Evolutionary conservation across 1,284 basidiomycete species (phyloP).

Genomic region (Coniferiporia weirii): DNA sequence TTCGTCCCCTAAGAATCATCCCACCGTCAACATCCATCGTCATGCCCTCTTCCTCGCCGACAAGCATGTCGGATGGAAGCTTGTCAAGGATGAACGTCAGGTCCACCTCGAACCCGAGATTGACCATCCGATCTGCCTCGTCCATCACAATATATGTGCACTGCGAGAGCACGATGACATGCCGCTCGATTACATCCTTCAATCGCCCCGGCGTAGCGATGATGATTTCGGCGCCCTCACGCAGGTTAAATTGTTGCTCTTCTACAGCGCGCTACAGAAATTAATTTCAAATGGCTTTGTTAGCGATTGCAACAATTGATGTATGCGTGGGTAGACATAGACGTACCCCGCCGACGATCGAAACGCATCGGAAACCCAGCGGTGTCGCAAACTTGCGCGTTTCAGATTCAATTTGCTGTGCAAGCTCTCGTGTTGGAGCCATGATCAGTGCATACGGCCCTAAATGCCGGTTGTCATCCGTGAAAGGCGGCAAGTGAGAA

Average conservation of each 20-base stretch:
- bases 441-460: slow-evolving; percentile 93
- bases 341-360: slow-evolving; percentile 93
- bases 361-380: slow-evolving; percentile 89
- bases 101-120: slow-evolving; percentile 94
- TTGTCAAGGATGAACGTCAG: slow-evolving; percentile 94
- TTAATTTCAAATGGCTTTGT: neutral
- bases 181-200: slow-evolving; percentile 95
- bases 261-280: slow-evolving; percentile 72
- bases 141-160: slow-evolving; percentile 99
- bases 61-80: slow-evolving; percentile 81
- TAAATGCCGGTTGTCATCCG: slow-evolving; percentile 87
- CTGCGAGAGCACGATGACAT: slow-evolving; percentile 91
- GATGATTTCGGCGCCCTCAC: slow-evolving; percentile 95
- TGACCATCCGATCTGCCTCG: slow-evolving; percentile 98
- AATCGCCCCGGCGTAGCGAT: slow-evolving; percentile 98
- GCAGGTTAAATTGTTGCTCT: slow-evolving; percentile 94
- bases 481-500: slow-evolving; percentile 74
- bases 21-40: slow-evolving; percentile 66
- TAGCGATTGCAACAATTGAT: neutral
- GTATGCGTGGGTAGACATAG: slow-evolving; percentile 5
- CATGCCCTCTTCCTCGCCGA: slow-evolving; percentile 67
- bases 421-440: slow-evolving; percentile 95
- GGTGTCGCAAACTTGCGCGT: slow-evolving; percentile 86
- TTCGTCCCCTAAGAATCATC: slow-evolving; percentile 68
- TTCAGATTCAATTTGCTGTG: slow-evolving; percentile 95